Base-by-base conservation (phyloP, 2,329 filamentous ascomycete genomes). In the Arthrobotrys sphaeroides region DNA sequence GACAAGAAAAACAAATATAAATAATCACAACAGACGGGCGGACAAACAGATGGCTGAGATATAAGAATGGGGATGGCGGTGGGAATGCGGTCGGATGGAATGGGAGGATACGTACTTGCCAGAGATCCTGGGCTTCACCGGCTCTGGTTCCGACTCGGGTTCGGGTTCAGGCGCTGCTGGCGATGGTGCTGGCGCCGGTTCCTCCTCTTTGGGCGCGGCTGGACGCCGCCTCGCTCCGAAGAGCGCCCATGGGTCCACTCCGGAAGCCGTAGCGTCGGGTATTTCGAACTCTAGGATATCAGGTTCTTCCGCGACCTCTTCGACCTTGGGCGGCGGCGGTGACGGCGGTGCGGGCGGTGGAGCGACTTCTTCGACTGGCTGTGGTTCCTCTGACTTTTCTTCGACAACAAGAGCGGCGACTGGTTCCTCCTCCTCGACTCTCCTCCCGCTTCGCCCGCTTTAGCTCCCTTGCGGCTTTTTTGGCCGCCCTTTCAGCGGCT, bases 211-310 rank as follows among this genome's bases (percentile, higher is more conserved):
- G 10, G 62, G 62, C n/a, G 31, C 49, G 24, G 64, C 64, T 49
- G 64, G 55, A 22, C 72, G 72, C 59, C 72, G 64, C 72, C 33
- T 69, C 72, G 64, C 72, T 75, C 72, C 72, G 72, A 75, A 75
- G 72, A 75, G 57, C 64, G 72, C 72, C 72, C 72, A 75, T 69
- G 72, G 57, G 49, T 75, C 72, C 33, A 69, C 64, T 53, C 36
- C 42, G 45, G 72, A 75, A 75, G 72, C 72, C 72, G 72, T 75
- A 75, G 64, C 59, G 72, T 68, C 72, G 72, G 64, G 47, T 75
- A 68, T 75, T 75, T 65, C 62, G 51, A 69, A 68, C 12, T 60
- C 62, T 42, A 60, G 61, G 45, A 74, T 62, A 61, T 74, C 62
- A 13, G 36, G 40, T 43, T 74, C 70, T 40, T 49, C 40, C 53